phyloP scores from a whole-genome alignment of 2,329 filamentous ascomycete species.

The Chrysosporium keratinophilum region DNA sequence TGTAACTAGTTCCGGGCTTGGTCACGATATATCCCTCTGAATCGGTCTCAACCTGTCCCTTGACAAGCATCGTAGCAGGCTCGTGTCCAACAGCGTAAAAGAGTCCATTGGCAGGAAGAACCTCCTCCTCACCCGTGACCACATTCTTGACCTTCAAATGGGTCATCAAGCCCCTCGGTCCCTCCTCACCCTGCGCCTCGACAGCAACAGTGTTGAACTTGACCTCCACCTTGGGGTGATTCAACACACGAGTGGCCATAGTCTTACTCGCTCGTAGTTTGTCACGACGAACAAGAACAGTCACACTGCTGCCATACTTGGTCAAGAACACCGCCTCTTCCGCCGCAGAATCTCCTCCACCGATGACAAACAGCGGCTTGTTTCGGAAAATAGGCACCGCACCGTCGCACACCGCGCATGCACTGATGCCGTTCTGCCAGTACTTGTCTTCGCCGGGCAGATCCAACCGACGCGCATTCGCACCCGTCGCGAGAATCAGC shows the following conservation, averaged over 20 bases:
- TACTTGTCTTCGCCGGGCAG: slow-evolving; percentile 85
- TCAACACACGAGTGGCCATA: slow-evolving; percentile 76
- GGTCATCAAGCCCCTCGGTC: slow-evolving; percentile 68
- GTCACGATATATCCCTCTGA: slow-evolving; percentile 86
- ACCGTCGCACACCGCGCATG: slow-evolving; percentile 94
- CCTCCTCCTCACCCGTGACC: slow-evolving; percentile 63
- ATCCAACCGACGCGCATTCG: slow-evolving; percentile 73
- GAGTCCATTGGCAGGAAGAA: slow-evolving; percentile 79
- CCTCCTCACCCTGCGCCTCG: slow-evolving; percentile 75
- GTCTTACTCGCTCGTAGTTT: slow-evolving; percentile 78
- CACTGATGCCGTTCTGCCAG: slow-evolving; percentile 95
- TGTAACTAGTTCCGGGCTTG: slow-evolving; percentile 75
- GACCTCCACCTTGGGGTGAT: slow-evolving; percentile 83
- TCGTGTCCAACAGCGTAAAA: slow-evolving; percentile 98
- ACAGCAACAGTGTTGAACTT: slow-evolving; percentile 71
- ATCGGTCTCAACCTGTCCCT: slow-evolving; percentile 80
- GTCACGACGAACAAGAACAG: slow-evolving; percentile 81
- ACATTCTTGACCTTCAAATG: slow-evolving; percentile 75
- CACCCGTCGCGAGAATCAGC: slow-evolving; percentile 89
- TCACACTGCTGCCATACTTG: slow-evolving; percentile 93
- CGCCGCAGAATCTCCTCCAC: slow-evolving; percentile 90
- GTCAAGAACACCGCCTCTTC: slow-evolving; percentile 97
- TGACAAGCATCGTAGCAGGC: slow-evolving; percentile 81
- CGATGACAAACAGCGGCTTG: slow-evolving; percentile 90
- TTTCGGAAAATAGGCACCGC: slow-evolving; percentile 95